phyloP scores from a whole-genome alignment of 768 basidiomycete species.

The Rhizopogon vinicolor region DNA sequence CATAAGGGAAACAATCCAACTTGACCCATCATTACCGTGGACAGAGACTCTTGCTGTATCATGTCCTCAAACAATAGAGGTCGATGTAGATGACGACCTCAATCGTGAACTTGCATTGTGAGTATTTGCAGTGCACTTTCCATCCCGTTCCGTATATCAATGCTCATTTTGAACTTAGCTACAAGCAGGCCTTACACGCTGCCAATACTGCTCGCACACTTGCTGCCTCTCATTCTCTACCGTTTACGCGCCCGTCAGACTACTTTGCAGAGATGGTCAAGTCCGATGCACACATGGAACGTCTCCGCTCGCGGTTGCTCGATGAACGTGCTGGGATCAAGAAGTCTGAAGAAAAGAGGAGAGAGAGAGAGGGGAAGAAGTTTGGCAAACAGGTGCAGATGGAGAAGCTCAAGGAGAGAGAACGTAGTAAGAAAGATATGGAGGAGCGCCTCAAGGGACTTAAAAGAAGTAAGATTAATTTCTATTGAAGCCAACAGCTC shows the following conservation, averaged over 20 bases:
- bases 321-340: conserved; percentile 89
- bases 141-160: background rate
- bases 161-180: conserved; percentile 45
- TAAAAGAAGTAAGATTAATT: conserved; percentile 71
- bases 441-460: conserved; percentile 80
- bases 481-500: background rate
- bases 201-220: conserved; percentile 72
- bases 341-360: conserved; percentile 86
- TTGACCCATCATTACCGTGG: conserved; percentile 75
- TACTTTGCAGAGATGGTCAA: conserved; percentile 99
- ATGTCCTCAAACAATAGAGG: conserved; percentile 69
- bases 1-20: conserved; percentile 71
- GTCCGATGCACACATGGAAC: conserved; percentile 95
- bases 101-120: conserved; percentile 96
- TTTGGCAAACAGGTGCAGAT: conserved; percentile 97
- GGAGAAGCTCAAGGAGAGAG: conserved; percentile 89
- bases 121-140: conserved; percentile 24
- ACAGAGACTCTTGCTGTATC: conserved; percentile 74
- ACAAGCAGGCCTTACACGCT: conserved; percentile 89
- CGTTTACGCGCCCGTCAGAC: conserved; percentile 89
- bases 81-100: conserved; percentile 83
- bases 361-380: conserved; percentile 94
- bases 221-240: conserved; percentile 73
- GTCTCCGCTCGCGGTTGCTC: conserved; percentile 83
- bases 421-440: conserved; percentile 88